A percentile compares a stretch with the other conserved stretches of the same genome.
phyloP scores from a whole-genome alignment of 2,329 filamentous ascomycete species.

The Malbranchea zuffiana region DNA sequence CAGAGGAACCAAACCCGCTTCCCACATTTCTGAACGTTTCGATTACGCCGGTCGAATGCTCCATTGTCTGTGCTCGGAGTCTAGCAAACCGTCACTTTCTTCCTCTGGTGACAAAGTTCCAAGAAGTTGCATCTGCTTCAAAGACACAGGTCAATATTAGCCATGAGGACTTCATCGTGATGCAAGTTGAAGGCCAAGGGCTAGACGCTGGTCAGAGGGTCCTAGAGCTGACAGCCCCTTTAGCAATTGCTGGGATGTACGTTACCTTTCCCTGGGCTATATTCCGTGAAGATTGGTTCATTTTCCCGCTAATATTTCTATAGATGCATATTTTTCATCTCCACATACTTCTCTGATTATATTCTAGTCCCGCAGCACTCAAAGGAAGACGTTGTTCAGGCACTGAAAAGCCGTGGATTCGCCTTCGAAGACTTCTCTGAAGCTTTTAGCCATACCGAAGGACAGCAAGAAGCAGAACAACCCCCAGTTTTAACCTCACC shows the following conservation, averaged over 20 bases:
- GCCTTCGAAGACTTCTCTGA: constrained; percentile 71
- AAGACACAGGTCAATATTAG: constrained; percentile 57
- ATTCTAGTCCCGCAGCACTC: constrained; percentile 76
- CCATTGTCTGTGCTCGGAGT: constrained; percentile 70
- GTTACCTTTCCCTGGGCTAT: constrained; percentile 18
- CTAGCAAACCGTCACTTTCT: constrained; percentile 66
- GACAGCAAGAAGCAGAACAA: too few species aligned
- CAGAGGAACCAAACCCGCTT: constrained; percentile 30
- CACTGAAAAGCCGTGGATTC: constrained; percentile 70
- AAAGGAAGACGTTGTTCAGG: constrained; percentile 61
- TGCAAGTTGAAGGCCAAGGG: constrained; percentile 81
- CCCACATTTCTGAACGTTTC: constrained; percentile 89
- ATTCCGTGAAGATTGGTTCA: neutral
- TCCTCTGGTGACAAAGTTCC: constrained; percentile 56
- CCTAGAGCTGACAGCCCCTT: constrained; percentile 77
- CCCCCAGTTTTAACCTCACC: too few species aligned
- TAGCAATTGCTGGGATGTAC: constrained; percentile 80
- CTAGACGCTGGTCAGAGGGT: constrained; percentile 86
- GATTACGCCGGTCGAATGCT: constrained; percentile 84
- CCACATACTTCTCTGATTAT: constrained; percentile 95
- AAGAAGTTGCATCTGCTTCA: constrained; percentile 27
- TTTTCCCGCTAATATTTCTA: neutral
- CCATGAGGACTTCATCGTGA: constrained; percentile 71
- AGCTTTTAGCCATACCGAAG: too few species aligned
- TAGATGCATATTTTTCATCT: constrained; percentile 92